Percentiles rank a stretch among this genome's conserved stretches.
phyloP scores from a whole-genome alignment of 352 stramenopile genomes.

The Pythium chondricola region DNA sequence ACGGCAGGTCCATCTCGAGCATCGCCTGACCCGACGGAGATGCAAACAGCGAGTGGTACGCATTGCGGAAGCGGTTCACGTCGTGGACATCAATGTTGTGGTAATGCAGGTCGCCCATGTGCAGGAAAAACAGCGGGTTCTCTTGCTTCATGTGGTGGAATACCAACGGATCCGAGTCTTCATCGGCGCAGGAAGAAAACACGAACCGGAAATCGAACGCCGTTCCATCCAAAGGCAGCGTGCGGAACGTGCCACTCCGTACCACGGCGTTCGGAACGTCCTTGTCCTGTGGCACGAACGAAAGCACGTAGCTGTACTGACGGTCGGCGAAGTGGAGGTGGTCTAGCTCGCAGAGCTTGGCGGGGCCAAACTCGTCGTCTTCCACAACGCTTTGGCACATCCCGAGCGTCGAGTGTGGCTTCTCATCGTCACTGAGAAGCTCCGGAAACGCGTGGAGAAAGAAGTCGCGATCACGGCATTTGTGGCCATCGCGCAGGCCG shows the following conservation, averaged over 20 bases:
- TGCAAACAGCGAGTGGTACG: constrained; percentile 69
- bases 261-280: constrained; percentile 20
- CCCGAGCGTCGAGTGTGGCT: constrained; percentile 33
- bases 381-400: constrained; percentile 21
- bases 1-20: constrained; percentile 77
- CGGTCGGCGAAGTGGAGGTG: constrained; percentile 43
- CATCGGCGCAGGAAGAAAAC: constrained; percentile 79
- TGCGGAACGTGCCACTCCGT: constrained; percentile 37
- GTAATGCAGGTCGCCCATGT: constrained; percentile 88
- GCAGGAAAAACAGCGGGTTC: constrained; percentile 77
- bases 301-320: constrained; percentile 58
- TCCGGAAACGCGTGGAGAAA: constrained; percentile 52
- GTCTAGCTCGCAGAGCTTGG: constrained; percentile 39
- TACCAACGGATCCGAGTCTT: constrained; percentile 64
- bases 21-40: constrained; percentile 63
- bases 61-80: constrained; percentile 41
- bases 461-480: constrained; percentile 42
- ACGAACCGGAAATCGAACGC: constrained; percentile 61
- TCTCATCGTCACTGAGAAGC: constrained; percentile 27
- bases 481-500: constrained; percentile 46
- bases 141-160: constrained; percentile 49
- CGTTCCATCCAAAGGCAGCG: constrained; percentile 34
- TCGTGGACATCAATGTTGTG: constrained; percentile 75
- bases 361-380: constrained; percentile 26
- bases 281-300: constrained; percentile 24